These are phyloP conservation scores for Cystobasidium sp. DNA, from an alignment of 1,284 basidiomycete species.

Conservation along the genomic window DNA sequence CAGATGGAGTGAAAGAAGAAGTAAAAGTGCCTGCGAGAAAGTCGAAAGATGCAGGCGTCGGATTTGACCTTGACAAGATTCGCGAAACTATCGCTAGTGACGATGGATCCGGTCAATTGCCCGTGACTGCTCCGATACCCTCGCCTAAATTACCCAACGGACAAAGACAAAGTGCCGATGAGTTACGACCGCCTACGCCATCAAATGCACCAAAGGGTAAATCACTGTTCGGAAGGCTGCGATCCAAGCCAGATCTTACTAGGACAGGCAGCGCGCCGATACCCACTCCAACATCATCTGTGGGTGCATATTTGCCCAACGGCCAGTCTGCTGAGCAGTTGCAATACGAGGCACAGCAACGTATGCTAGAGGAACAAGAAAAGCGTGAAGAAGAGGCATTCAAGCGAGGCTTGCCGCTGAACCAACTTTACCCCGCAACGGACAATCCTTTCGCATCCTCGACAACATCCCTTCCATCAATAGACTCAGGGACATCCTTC, in stretches of 20 bases:
- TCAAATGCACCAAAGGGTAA: conserved; percentile 11
- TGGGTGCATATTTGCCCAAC: neutral
- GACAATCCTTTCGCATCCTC: conserved; percentile 25
- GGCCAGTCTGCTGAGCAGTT: conserved; percentile 3
- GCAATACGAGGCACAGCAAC: conserved; percentile 35
- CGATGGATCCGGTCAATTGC: conserved; percentile 30
- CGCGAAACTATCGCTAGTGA: conserved; percentile 27
- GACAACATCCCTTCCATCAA: conserved; percentile 7
- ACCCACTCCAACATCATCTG: neutral
- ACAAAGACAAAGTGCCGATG: conserved; percentile 2
- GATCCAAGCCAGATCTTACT: conserved; percentile 16
- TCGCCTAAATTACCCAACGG: neutral
- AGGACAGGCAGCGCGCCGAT: conserved; percentile 29
- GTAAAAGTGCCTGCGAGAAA: neutral
- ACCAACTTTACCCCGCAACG: conserved; percentile 24
- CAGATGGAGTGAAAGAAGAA: neutral
- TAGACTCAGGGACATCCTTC: neutral
- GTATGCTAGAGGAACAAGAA: conserved; percentile 23
- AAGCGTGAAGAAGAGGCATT: conserved; percentile 22
- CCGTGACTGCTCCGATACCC: conserved; percentile 11
- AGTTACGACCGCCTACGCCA: conserved; percentile 2
- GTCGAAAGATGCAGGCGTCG: conserved; percentile 12
- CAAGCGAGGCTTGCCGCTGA: conserved; percentile 15
- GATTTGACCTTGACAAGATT: conserved; percentile 38
- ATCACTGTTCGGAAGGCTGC: conserved; percentile 7